Conservation (phyloP, 1,284 basidiomycete genomes). For the Ceratobasidium papillatum region DNA sequence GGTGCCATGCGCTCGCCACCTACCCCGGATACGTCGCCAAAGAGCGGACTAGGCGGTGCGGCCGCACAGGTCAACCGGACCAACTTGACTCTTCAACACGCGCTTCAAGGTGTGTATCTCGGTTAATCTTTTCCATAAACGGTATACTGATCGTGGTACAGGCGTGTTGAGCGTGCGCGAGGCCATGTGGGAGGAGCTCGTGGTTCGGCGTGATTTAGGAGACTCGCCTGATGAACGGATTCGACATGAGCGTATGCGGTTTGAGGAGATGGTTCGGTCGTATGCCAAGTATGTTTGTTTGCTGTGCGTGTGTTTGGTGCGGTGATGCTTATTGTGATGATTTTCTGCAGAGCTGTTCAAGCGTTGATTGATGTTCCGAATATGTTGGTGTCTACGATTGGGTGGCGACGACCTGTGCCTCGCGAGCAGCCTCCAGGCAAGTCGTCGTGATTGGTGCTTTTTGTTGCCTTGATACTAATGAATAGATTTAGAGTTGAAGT, state of each 20-base stretch:
- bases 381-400: not conserved
- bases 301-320: not conserved
- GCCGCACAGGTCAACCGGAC: not conserved
- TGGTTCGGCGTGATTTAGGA: conserved; percentile 19
- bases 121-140: not conserved
- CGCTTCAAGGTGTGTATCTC: conserved; percentile 11
- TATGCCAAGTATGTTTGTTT: conserved; percentile 19
- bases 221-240: conserved; percentile 23
- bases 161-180: conserved; percentile 34
- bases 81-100: conserved; percentile 14
- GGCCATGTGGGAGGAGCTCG: conserved; percentile 39
- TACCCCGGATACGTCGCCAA: conserved; percentile 33
- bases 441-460: not conserved
- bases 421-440: conserved; percentile 28
- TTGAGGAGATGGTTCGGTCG: conserved; percentile 28
- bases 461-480: not conserved
- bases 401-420: conserved; percentile 29
- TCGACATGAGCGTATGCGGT: conserved; percentile 17
- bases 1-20: conserved; percentile 20
- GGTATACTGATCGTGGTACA: not conserved
- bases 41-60: not conserved
- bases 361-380: conserved; percentile 28
- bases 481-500: conserved; percentile 8
- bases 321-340: not conserved
- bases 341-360: conserved; percentile 9